phyloP scores from a whole-genome alignment of 2,329 filamentous ascomycete species.

The Madurella mycetomatis region DNA sequence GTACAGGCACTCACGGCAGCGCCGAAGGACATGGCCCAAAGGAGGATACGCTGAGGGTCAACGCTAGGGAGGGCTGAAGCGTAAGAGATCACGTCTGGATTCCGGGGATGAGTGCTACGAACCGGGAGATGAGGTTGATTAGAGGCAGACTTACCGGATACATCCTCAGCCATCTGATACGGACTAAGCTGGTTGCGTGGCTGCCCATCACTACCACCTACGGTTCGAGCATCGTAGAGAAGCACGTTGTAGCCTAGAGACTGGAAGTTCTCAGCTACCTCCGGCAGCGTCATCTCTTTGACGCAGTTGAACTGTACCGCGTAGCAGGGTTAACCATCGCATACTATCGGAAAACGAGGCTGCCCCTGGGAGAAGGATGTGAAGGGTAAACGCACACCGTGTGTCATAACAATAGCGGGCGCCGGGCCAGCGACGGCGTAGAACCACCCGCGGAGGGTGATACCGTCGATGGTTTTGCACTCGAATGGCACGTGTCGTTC shows the following conservation, averaged over 20 bases:
- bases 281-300: slow-evolving; percentile 26
- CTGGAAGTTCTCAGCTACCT: slow-evolving; percentile 23
- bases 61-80: not conserved
- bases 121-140: too few relatives aligned
- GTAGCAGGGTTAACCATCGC: too few relatives aligned
- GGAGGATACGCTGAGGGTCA: not conserved
- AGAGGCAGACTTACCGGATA: slow-evolving; percentile 13
- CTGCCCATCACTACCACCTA: slow-evolving; percentile 23
- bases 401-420: slow-evolving; percentile 25
- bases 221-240: slow-evolving; percentile 24
- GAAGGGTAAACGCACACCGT: slow-evolving; percentile 13
- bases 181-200: slow-evolving; percentile 26
- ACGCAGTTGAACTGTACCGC: slow-evolving; percentile 26
- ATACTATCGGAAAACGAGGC: too few relatives aligned
- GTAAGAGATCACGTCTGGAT: not conserved
- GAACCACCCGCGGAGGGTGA: slow-evolving; percentile 20
- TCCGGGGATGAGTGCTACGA: too few relatives aligned
- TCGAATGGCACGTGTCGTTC: slow-evolving; percentile 8
- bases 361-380: too few relatives aligned
- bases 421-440: slow-evolving; percentile 12
- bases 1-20: not conserved
- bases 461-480: slow-evolving; percentile 25
- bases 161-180: slow-evolving; percentile 18
- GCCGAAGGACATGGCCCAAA: slow-evolving; percentile 2
- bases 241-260: slow-evolving; percentile 21